Evolutionary conservation across 1,284 basidiomycete genomes (phyloP).

Genomic region (Ganoderma multipileum): DNA sequence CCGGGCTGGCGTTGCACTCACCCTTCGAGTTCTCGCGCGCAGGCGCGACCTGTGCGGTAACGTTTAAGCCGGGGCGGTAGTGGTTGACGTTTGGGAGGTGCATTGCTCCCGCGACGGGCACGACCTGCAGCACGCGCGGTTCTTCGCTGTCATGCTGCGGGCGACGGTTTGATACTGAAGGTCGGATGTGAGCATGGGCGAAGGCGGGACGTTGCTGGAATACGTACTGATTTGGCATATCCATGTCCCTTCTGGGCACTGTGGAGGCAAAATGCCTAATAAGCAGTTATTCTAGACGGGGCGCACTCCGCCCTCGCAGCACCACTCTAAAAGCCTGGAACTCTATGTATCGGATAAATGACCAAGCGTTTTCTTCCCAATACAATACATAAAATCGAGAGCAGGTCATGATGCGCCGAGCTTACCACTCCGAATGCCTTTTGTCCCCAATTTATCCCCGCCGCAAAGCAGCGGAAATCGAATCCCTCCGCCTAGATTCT

Average conservation of each 20-base stretch:
- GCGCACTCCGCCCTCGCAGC: background rate
- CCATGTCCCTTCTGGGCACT: conserved; percentile 46
- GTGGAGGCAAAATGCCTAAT: conserved; percentile 32
- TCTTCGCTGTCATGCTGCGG: conserved; percentile 47
- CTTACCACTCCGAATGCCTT: background rate
- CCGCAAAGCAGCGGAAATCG: background rate
- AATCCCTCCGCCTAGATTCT: background rate
- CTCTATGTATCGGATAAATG: background rate
- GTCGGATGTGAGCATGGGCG: background rate
- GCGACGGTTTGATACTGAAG: conserved; percentile 43
- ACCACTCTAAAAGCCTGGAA: background rate
- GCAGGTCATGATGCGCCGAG: background rate
- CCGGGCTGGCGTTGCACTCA: conserved; percentile 20
- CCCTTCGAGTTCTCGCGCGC: conserved; percentile 26
- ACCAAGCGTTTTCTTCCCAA: too few species aligned
- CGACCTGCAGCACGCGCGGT: conserved; percentile 46
- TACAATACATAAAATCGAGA: too few species aligned
- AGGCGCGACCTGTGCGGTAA: conserved; percentile 33
- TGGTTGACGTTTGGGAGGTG: conserved; percentile 23
- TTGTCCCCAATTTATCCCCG: too few species aligned
- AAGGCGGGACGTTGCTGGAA: background rate
- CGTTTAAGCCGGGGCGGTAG: conserved; percentile 34
- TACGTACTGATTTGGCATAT: conserved; percentile 43
- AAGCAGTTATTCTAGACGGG: background rate
- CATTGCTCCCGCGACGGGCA: conserved; percentile 46